Base-by-base conservation (phyloP, 257 asterid genomes). In the Solanum arcanum region DNA sequence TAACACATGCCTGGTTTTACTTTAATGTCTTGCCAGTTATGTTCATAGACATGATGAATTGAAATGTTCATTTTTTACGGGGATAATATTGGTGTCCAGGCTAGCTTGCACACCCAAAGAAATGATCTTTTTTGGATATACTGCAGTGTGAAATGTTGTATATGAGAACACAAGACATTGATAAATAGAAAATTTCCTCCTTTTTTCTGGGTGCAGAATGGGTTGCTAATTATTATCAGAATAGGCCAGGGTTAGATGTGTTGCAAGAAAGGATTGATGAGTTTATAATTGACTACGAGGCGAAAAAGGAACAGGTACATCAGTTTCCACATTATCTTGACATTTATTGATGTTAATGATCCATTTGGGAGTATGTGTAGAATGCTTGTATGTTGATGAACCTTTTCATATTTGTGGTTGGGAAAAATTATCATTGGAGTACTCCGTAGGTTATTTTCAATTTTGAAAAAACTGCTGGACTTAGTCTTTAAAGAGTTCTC, bases 241-340 rank as follows among this genome's bases (percentile, higher is more conserved):
- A 91, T 86, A 95, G 99, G 91, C 98, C 98, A 80, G 99, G 96
- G 46, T 73, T 96, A 83, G 69, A 93, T 69, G 89, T 92, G 88
- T 90, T 97, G 91, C 98, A 96, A 89, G 95, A 94, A 89, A 93
- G 91, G 90, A 95, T 96, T n/a, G 99, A 97, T 87, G 96, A 96
- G 60, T 96, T 94, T 91, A 95, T 97, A 75, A 86, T 89, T 75
- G 94, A 91, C n/a, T 95, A 96, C 62, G 99, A 96, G 89, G 94
- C 92, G 86, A 83, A 88, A 86, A 94, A 92, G 89, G 98, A 94
- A 87, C 91, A 93, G 99, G 99, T 97, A 88, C 56, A 25, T 46
- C 33, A 46, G 73, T 83, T 39, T 75, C 73, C 88, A 37, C 21
- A 83, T 56, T 87, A 20, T 39, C 14, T 39, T 25, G 72, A 1